A percentile compares a stretch with the other conserved stretches of the same genome.
Conservation (phyloP, 192 early-diverging fungal genomes). For the Coemansia sp. region DNA sequence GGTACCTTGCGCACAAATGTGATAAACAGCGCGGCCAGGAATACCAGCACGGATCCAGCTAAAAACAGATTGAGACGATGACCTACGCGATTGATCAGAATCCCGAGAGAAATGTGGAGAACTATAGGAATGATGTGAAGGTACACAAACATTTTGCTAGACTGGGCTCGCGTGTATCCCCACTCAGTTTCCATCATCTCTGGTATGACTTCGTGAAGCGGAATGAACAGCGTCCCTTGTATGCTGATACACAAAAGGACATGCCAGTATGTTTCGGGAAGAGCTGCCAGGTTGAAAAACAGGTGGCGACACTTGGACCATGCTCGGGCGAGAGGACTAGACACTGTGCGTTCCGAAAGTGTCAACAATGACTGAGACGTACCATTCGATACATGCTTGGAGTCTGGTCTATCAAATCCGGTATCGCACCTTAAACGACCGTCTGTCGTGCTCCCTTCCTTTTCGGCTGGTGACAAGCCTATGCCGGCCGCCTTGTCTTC, state of each 20-base stretch:
- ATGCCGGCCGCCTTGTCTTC: not conserved
- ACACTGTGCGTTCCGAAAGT: not conserved
- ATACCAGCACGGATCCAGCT: constrained; percentile 33
- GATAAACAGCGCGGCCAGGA: constrained; percentile 40
- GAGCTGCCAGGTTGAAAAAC: constrained; percentile 28
- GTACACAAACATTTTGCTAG: constrained; percentile 51
- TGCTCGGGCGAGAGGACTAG: not conserved
- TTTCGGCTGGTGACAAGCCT: not conserved
- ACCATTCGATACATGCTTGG: not conserved
- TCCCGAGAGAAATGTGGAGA: constrained; percentile 53
- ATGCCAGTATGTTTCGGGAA: constrained; percentile 54
- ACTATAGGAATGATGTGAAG: constrained; percentile 58
- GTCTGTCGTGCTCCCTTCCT: not conserved
- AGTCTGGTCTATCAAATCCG: not conserved
- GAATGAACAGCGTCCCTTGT: constrained; percentile 50
- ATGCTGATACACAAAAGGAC: constrained; percentile 42
- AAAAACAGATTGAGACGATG: constrained; percentile 48
- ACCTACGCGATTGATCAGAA: constrained; percentile 58
- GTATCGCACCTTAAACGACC: not conserved
- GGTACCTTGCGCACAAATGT: constrained; percentile 36
- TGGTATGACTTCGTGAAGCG: constrained; percentile 47
- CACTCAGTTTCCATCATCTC: constrained; percentile 54
- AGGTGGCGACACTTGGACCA: constrained; percentile 40
- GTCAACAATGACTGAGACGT: constrained; percentile 1
- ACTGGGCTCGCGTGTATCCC: constrained; percentile 40